Evolutionary conservation across 768 basidiomycete genomes (phyloP), one percentile per base, ranked within the genome.

Genomic region (Neoboletus brunneissimus): DNA sequence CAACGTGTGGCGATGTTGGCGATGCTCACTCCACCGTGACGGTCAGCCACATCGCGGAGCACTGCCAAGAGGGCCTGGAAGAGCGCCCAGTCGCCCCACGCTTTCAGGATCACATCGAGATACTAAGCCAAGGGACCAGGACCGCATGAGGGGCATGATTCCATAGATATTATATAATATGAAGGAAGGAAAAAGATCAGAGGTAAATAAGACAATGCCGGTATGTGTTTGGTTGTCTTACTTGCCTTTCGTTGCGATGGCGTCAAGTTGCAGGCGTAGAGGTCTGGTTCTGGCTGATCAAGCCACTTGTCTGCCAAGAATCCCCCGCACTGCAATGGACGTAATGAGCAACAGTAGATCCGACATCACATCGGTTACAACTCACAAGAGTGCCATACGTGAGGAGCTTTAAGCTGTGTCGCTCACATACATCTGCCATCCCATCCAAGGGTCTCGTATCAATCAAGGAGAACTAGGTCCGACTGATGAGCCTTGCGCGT

Each of bases 171-270:
- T 15, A n/a, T 8, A 29, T 23, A 31, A 15, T 4, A 22, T 8
- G 16, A n/a, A 42, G 10, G 10, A 18, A 32, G 31, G 20, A n/a
- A 13, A 13, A 23, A 25, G 25, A 23, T 2, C 9, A 10, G 48
- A 38, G 37, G 20, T 42, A 29, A 22, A 31, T 43, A 27, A 25
- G 35, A 13, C 23, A 3, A 22, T 22, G 27, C 23, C 18, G 15
- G 23, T 25, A 45, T 23, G n/a, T 4, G 11, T 31, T 6, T 45
- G 45, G 7, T 9, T 20, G n/a, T 42, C 45, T 34, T 49, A 60
- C 73, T 64, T 64, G 82, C 90, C 81, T 93, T 93, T 66, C 91
- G 78, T 67, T 91, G 89, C 2, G 91, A 93, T 5, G 91, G 90
- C 0, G 88, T 91, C 63, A 92, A 74, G 56, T 77, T 72, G 35